Conservation (phyloP, 345 rosid species). For the Aquilaria yunnanensis region DNA sequence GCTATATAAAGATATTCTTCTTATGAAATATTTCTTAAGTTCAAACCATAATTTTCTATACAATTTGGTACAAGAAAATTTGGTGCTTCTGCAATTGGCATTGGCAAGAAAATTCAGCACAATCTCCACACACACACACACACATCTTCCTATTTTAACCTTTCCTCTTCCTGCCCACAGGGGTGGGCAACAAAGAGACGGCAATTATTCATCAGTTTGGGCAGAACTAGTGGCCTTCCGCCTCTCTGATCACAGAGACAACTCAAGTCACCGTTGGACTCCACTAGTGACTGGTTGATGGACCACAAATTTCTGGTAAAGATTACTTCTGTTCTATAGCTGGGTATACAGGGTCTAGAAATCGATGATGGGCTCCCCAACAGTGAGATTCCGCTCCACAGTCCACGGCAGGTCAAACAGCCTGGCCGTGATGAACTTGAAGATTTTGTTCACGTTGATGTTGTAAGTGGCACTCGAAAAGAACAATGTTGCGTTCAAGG, state of each 20-base stretch:
- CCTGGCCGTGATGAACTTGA: conserved; percentile 93
- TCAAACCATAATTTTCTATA: too few relatives aligned
- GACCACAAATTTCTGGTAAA: conserved; percentile 1
- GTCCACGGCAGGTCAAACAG: conserved; percentile 87
- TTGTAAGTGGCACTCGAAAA: conserved; percentile 90
- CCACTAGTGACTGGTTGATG: conserved; percentile 6
- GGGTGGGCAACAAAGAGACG: too few relatives aligned
- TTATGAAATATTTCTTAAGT: too few relatives aligned
- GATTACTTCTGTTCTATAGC: not conserved
- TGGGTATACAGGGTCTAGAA: conserved; percentile 29
- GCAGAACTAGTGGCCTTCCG: conserved; percentile 4
- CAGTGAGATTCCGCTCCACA: conserved; percentile 70
- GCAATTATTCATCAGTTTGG: too few relatives aligned
- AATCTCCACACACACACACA: too few relatives aligned
- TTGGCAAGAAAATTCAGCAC: too few relatives aligned
- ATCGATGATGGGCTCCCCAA: conserved; percentile 90
- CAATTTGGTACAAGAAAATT: too few relatives aligned
- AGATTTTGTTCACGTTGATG: conserved; percentile 90
- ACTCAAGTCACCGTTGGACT: conserved; percentile 11
- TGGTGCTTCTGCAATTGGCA: too few relatives aligned
- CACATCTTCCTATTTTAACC: too few relatives aligned
- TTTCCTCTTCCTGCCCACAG: too few relatives aligned
- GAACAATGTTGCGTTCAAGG: conserved; percentile 76
- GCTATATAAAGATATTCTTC: too few relatives aligned
- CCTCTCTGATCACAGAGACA: conserved; percentile 8